Evolutionary conservation across 495 filamentous ascomycete genomes (phyloP).

Genomic region (Thozetella sp.): DNA sequence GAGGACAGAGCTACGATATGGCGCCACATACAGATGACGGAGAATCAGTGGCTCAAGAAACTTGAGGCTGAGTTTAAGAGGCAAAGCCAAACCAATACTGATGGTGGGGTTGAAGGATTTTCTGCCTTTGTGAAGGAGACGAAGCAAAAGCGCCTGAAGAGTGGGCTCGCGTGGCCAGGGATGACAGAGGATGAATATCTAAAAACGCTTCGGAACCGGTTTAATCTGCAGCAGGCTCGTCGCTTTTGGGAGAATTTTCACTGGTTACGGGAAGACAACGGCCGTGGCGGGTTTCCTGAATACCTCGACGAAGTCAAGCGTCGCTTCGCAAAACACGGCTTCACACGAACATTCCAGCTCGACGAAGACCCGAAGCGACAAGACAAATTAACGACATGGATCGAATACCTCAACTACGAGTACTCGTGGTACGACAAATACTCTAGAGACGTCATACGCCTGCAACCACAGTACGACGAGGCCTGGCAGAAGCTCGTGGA

Average conservation of each 20-base stretch:
- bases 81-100: not conserved
- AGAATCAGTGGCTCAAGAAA: conserved; percentile 1
- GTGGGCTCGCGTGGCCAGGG: not conserved
- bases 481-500: conserved; percentile 13
- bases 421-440: conserved; percentile 11
- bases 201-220: not conserved
- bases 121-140: conserved; percentile 6
- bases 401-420: conserved; percentile 23
- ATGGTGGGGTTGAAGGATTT: conserved; percentile 3
- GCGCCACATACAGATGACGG: too few species aligned
- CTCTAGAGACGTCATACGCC: not conserved
- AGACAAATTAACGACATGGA: conserved; percentile 15
- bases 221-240: not conserved
- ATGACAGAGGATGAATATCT: conserved; percentile 2
- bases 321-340: conserved; percentile 9
- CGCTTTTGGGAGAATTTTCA: not conserved
- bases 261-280: not conserved
- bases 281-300: conserved; percentile 7
- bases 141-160: conserved; percentile 5
- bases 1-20: too few species aligned
- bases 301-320: conserved; percentile 8
- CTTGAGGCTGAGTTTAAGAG: conserved; percentile 5
- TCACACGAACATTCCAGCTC: conserved; percentile 12
- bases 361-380: conserved; percentile 11
- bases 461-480: conserved; percentile 5